These are phyloP conservation scores for Ceratobasidium sp. DNA, from an alignment of 1,284 basidiomycete species.

Conservation along the genomic window DNA sequence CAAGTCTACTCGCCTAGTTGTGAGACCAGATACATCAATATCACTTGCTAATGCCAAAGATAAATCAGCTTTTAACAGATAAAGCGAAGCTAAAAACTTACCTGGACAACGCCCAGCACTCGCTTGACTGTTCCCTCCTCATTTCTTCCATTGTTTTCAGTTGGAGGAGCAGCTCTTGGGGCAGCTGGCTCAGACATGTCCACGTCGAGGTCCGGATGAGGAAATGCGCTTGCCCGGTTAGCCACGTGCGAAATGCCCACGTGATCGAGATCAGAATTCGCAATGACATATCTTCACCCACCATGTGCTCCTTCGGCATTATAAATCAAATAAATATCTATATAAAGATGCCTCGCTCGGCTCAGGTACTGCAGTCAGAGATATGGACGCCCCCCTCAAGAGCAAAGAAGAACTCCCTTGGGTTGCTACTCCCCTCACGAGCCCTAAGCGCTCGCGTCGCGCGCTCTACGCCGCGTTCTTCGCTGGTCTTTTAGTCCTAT, in stretches of 20 bases:
- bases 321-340: not conserved
- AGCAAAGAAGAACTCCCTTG: conserved; percentile 11
- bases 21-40: conserved; percentile 36
- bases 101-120: conserved; percentile 65
- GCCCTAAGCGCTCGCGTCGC: not conserved
- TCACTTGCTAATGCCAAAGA: conserved; percentile 66
- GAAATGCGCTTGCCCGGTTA: conserved; percentile 6
- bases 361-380: not conserved
- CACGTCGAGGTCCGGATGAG: conserved; percentile 24
- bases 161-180: conserved; percentile 13
- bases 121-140: conserved; percentile 30
- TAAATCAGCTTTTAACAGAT: conserved; percentile 61
- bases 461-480: conserved; percentile 14
- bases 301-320: conserved; percentile 25
- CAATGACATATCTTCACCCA: not conserved
- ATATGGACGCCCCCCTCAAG: conserved; percentile 17
- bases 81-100: conserved; percentile 53
- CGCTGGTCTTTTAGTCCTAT: conserved; percentile 29
- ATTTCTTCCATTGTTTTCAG: not conserved
- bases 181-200: conserved; percentile 39
- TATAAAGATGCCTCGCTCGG: not conserved
- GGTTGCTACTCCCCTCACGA: too few relatives aligned
- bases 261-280: conserved; percentile 8
- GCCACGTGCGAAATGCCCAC: not conserved
- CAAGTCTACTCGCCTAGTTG: conserved; percentile 32